Conservation (phyloP, 1,284 basidiomycete genomes). For the Cerrena zonata region DNA sequence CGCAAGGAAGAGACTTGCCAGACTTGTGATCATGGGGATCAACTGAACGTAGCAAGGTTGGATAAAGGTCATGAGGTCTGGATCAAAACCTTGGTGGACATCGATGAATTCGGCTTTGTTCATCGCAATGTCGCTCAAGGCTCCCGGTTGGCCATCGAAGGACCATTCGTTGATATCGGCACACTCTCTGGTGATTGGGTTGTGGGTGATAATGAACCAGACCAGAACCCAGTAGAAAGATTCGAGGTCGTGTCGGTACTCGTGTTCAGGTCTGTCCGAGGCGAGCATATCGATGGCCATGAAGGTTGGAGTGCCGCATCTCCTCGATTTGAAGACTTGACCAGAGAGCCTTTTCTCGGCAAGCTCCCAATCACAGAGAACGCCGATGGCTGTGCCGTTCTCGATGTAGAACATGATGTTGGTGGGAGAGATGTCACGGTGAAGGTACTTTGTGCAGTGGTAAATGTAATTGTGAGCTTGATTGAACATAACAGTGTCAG, state of each 20-base stretch:
- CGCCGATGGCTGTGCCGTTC: not conserved
- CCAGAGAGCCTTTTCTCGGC: not conserved
- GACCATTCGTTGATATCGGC: not conserved
- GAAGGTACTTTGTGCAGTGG: not conserved
- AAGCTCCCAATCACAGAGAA: not conserved
- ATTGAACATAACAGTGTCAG: not conserved
- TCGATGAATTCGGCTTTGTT: not conserved
- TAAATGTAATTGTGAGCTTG: not conserved
- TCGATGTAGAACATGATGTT: slow-evolving; percentile 9
- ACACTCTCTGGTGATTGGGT: not conserved
- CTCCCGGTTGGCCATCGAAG: not conserved
- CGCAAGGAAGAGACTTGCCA: too few relatives aligned
- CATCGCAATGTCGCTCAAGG: not conserved
- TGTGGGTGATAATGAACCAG: not conserved
- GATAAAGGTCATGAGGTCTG: not conserved
- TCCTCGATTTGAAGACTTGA: not conserved
- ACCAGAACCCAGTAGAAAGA: slow-evolving; percentile 5
- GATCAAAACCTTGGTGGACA: not conserved
- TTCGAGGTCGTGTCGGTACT: slow-evolving; percentile 2
- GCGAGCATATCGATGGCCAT: slow-evolving; percentile 1
- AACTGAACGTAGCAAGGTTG: not conserved
- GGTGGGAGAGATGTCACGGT: slow-evolving; percentile 3
- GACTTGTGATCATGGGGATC: too few relatives aligned
- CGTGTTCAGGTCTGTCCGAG: not conserved
- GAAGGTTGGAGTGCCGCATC: slow-evolving; percentile 1